Evolutionary conservation across 148 eudicot species (phyloP), one percentile per base, ranked within the genome.

Genomic region (Selenicereus undatus): DNA sequence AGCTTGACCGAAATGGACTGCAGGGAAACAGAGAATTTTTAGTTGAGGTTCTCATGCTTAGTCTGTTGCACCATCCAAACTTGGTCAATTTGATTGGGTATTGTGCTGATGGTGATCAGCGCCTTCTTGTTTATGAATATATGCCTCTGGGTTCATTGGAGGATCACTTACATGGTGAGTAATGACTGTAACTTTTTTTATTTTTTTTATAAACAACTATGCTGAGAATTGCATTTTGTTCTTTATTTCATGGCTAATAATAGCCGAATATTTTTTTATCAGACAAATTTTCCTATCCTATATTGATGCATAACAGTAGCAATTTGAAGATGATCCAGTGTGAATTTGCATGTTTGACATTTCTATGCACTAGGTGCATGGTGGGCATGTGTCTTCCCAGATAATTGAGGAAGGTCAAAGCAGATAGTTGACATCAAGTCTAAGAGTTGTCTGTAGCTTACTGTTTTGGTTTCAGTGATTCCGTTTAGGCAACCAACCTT

Each of bases 41-140:
- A 85, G 99, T 96, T 87, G 99, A 96, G 88, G 98, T 93, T 88
- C 92, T 96, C 29, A 93, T 96, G 99, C 98, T 96, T 78, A 93
- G 99, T 83, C 92, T 96, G 8, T 88, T 96, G 80, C 99, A 93
- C 86, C 99, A 96, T 85, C 86, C 88, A 22, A 96, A 96, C 84
- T 91, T 96, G 35, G 98, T 96, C 74, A 96, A 96, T 86, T 87
- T 96, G 89, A 93, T 93, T 69, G 99, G 99, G 79, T 96, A 96
- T 83, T 96, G 98, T 81, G 98, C 99, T 74, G 98, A 96, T 86
- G 98, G 98, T 48, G 99, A 96, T 73, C 99, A 96, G 82, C 92
- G 99, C 62, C 97, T 96, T 80, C 97, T 96, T 83, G 99, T 96
- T 74, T 96, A 96, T 60, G 99, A 96, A 81, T 94, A 87, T 79